These are phyloP conservation scores for Leucoagaricus sp. DNA, from an alignment of 1,284 basidiomycete genomes.

Conservation along the genomic window DNA sequence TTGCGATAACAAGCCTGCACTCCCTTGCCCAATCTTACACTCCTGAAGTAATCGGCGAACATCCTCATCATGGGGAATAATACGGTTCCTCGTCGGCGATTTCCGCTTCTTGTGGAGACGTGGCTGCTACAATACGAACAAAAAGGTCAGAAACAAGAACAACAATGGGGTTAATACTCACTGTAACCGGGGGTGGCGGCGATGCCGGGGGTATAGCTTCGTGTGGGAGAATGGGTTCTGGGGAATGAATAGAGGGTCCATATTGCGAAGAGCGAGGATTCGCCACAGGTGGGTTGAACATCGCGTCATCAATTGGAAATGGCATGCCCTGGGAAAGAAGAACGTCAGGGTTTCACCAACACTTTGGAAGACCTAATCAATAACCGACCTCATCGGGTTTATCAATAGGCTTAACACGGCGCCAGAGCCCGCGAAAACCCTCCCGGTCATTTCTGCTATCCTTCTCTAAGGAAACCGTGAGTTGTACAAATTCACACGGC, in stretches of 20 bases:
- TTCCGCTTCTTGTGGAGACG: slow-evolving; percentile 35
- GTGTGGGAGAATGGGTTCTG: slow-evolving; percentile 29
- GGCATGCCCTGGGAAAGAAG: slow-evolving; percentile 64
- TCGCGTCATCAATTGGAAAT: slow-evolving; percentile 71
- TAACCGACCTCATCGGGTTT: slow-evolving; percentile 64
- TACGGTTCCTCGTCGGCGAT: slow-evolving; percentile 47
- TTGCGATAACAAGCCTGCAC: slow-evolving; percentile 67
- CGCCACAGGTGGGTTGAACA: slow-evolving; percentile 70
- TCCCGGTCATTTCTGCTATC: slow-evolving; percentile 36
- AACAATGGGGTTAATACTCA: not conserved
- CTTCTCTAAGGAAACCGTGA: slow-evolving; percentile 25
- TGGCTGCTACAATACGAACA: slow-evolving; percentile 20
- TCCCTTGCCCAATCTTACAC: slow-evolving; percentile 73
- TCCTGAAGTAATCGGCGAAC: slow-evolving; percentile 77
- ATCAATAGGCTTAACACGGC: slow-evolving; percentile 63
- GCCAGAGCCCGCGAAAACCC: slow-evolving; percentile 68
- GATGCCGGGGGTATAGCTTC: slow-evolving; percentile 26
- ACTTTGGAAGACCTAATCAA: not conserved
- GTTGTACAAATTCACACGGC: not conserved
- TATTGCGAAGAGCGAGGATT: slow-evolving; percentile 30
- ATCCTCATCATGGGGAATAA: slow-evolving; percentile 76
- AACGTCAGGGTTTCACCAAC: slow-evolving; percentile 3
- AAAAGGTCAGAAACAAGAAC: slow-evolving; percentile 6
- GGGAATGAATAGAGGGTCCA: slow-evolving; percentile 32
- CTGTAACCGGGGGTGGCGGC: slow-evolving; percentile 24